These are phyloP conservation scores for Senecio squalidus DNA, from an alignment of 140 eudicot species.

Conservation along the genomic window DNA sequence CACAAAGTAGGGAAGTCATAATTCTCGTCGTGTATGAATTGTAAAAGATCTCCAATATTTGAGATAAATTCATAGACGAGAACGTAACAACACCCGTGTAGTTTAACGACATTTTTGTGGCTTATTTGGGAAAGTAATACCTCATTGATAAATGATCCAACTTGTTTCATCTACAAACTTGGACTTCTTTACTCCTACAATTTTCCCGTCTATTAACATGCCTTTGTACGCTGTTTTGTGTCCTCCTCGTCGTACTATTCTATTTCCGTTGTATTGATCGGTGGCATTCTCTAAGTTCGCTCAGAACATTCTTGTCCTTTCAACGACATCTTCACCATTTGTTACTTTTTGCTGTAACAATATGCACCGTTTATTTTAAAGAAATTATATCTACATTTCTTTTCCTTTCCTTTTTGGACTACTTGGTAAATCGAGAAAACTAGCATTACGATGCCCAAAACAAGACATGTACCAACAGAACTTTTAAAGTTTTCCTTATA, in stretches of 20 bases:
- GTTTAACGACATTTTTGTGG: slow-evolving; percentile 42
- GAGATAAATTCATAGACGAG: slow-evolving; percentile 39
- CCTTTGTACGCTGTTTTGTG: slow-evolving; percentile 41
- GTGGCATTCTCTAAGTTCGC: slow-evolving; percentile 24
- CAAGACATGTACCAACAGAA: too few relatives aligned
- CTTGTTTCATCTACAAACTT: slow-evolving; percentile 30
- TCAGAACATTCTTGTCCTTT: slow-evolving; percentile 11
- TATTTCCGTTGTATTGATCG: slow-evolving; percentile 23
- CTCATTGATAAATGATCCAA: slow-evolving; percentile 44
- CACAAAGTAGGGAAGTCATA: slow-evolving; percentile 13
- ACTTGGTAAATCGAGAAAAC: not conserved
- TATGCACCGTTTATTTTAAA: not conserved
- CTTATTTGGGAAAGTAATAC: slow-evolving; percentile 35
- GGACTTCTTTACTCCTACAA: slow-evolving; percentile 45
- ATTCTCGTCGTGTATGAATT: slow-evolving; percentile 8
- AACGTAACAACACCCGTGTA: not conserved
- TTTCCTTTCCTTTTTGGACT: not conserved
- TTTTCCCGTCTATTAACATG: slow-evolving; percentile 20
- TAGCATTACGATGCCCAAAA: not conserved
- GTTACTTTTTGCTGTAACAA: not conserved
- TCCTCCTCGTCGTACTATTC: slow-evolving; percentile 37
- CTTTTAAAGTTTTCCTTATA: too few relatives aligned
- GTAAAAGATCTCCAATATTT: slow-evolving; percentile 1
- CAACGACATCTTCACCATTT: slow-evolving; percentile 7
- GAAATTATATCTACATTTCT: not conserved